Conservation (phyloP, 192 early-diverging fungal species). For the Backusella psychrophila region DNA sequence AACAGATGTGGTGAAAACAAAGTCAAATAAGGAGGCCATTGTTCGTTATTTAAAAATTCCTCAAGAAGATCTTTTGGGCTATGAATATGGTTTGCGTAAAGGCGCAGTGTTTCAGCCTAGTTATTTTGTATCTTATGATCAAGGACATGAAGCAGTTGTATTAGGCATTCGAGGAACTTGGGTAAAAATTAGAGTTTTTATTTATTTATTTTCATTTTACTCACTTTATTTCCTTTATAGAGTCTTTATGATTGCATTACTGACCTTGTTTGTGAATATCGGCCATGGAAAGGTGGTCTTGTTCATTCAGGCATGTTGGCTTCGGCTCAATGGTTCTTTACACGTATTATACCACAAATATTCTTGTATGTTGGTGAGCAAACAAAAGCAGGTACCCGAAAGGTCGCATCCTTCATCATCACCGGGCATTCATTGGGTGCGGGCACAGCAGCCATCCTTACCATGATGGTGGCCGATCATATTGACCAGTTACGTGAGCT, state of each 20-base stretch:
- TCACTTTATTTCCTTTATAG: constrained; percentile 27
- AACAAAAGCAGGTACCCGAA: constrained; percentile 24
- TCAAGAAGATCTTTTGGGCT: constrained; percentile 64
- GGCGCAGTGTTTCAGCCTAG: constrained; percentile 66
- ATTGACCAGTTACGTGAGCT: constrained; percentile 35
- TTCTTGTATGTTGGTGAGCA: constrained; percentile 41
- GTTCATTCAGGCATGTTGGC: constrained; percentile 76
- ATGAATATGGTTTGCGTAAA: constrained; percentile 66
- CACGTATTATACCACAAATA: constrained; percentile 58
- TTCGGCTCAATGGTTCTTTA: constrained; percentile 67
- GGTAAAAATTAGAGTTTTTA: constrained; percentile 31
- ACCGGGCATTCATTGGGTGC: constrained; percentile 70
- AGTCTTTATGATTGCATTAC: constrained; percentile 73
- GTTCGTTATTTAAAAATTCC: constrained; percentile 62
- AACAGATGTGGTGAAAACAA: constrained; percentile 60
- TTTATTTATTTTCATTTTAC: constrained; percentile 1
- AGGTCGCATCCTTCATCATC: constrained; percentile 48
- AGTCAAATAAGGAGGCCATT: constrained; percentile 67
- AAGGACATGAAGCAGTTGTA: constrained; percentile 58
- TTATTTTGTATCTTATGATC: constrained; percentile 72
- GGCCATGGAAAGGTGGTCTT: constrained; percentile 76
- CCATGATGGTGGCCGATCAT: constrained; percentile 61
- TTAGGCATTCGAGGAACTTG: constrained; percentile 72
- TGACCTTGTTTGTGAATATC: constrained; percentile 77
- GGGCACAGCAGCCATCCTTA: constrained; percentile 62